Conservation (phyloP, 805 yeast species). For the Candida dendrica region DNA sequence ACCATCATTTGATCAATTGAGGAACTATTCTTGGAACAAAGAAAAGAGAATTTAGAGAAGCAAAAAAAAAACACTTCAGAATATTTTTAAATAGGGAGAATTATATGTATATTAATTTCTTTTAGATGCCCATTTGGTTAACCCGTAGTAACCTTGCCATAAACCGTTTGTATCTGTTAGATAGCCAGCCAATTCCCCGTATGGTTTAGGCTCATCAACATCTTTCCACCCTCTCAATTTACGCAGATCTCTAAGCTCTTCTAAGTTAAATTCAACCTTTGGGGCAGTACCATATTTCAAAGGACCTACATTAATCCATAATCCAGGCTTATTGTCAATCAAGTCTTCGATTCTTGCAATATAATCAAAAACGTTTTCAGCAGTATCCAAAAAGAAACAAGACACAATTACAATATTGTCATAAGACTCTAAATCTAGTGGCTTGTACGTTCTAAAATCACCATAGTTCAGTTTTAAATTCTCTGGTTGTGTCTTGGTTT, state of each 20-base stretch:
- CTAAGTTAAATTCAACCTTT: slow-evolving; percentile 60
- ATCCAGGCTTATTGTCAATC: slow-evolving; percentile 37
- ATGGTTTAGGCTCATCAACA: slow-evolving; percentile 27
- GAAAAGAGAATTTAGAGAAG: too few species aligned
- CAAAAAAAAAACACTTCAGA: too few species aligned
- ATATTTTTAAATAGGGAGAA: too few species aligned
- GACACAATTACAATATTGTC: slow-evolving; percentile 52
- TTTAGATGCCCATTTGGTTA: slow-evolving; percentile 44
- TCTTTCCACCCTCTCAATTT: slow-evolving; percentile 57
- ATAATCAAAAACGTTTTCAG: slow-evolving; percentile 76
- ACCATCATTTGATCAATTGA: too few species aligned
- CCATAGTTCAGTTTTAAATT: slow-evolving; percentile 45
- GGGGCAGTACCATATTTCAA: slow-evolving; percentile 87
- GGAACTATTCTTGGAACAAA: too few species aligned
- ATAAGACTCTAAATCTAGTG: slow-evolving; percentile 22
- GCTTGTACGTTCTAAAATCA: slow-evolving; percentile 54
- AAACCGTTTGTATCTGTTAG: slow-evolving; percentile 57
- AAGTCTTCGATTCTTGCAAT: slow-evolving; percentile 53
- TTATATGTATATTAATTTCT: too few species aligned
- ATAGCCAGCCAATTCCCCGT: slow-evolving; percentile 45
- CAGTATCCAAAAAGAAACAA: slow-evolving; percentile 86
- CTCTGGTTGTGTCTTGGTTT: slow-evolving; percentile 31
- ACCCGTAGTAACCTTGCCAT: slow-evolving; percentile 76
- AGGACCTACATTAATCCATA: slow-evolving; percentile 92
- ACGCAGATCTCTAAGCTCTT: slow-evolving; percentile 58